Conservation (phyloP, 208 protist genomes). For the Sergeia podlipaevii region DNA sequence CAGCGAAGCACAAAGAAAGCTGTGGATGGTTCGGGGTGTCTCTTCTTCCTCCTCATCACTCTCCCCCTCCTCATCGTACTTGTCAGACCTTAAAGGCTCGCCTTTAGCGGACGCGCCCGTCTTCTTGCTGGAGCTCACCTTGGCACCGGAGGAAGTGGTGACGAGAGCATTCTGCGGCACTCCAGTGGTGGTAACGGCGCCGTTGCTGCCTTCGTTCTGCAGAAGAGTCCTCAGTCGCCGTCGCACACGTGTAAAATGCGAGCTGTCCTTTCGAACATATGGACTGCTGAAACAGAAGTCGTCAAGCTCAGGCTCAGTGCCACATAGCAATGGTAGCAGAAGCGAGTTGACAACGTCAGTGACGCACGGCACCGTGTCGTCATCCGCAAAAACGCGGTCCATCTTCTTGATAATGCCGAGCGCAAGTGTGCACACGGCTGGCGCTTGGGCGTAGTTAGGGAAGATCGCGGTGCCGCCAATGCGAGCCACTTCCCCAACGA, state of each 20-base stretch:
- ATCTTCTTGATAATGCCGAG: slow-evolving; percentile 52
- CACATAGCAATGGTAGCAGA: slow-evolving; percentile 36
- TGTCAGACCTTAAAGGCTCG: background rate
- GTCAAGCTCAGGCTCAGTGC: slow-evolving; percentile 13
- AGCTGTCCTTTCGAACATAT: background rate
- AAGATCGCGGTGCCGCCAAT: slow-evolving; percentile 36
- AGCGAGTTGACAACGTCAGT: slow-evolving; percentile 22
- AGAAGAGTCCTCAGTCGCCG: too few species aligned
- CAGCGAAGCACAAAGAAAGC: slow-evolving; percentile 35
- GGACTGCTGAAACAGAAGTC: slow-evolving; percentile 5
- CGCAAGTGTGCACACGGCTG: slow-evolving; percentile 25
- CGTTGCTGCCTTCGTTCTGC: too few species aligned
- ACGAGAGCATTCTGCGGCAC: too few species aligned
- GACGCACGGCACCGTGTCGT: slow-evolving; percentile 24
- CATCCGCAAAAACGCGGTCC: slow-evolving; percentile 26
- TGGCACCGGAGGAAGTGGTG: too few species aligned
- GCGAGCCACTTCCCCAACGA: slow-evolving; percentile 43
- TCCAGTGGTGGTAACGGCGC: too few species aligned
- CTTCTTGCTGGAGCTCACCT: background rate
- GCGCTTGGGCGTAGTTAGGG: slow-evolving; percentile 58
- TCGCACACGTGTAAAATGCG: background rate
- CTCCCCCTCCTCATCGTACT: slow-evolving; percentile 9
- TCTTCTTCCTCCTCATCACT: slow-evolving; percentile 4
- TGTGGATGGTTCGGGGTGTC: background rate
- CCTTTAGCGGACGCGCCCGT: background rate